These are phyloP conservation scores for Candida manassasensis DNA, from an alignment of 805 yeast species.

Conservation along the genomic window DNA sequence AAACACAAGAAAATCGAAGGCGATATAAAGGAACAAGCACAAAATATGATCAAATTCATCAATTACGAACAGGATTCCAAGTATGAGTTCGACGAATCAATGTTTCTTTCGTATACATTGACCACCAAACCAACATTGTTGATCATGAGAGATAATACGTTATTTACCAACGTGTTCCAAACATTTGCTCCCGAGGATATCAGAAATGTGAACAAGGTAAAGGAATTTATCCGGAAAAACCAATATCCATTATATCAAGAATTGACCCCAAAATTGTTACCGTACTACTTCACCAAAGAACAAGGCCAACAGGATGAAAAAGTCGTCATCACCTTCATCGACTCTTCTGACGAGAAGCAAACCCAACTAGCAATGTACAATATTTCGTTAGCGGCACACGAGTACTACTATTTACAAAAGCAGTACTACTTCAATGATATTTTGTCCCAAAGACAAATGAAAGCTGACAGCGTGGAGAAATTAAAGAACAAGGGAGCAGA, in stretches of 20 bases:
- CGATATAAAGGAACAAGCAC: conserved; percentile 38
- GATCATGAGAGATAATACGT: conserved; percentile 53
- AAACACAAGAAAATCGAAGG: conserved; percentile 39
- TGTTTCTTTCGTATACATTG: conserved; percentile 47
- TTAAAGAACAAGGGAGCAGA: conserved; percentile 40
- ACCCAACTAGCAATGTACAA: conserved; percentile 32
- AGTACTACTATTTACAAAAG: conserved; percentile 42
- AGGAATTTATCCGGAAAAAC: conserved; percentile 46
- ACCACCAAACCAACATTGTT: conserved; percentile 61
- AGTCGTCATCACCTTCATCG: conserved; percentile 47
- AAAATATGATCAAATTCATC: conserved; percentile 37
- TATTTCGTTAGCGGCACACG: conserved; percentile 44
- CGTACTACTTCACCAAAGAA: conserved; percentile 29
- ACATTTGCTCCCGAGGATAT: conserved; percentile 62
- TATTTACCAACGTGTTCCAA: conserved; percentile 50
- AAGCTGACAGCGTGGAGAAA: conserved; percentile 38
- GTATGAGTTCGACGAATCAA: conserved; percentile 38
- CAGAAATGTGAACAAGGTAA: conserved; percentile 45
- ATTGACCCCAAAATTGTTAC: conserved; percentile 37
- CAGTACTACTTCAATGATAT: conserved; percentile 35
- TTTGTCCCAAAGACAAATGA: conserved; percentile 24
- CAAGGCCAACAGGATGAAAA: conserved; percentile 26
- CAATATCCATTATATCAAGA: conserved; percentile 52
- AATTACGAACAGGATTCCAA: conserved; percentile 37
- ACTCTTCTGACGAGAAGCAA: conserved; percentile 30